These are phyloP conservation scores for Castanea sativa DNA, from an alignment of 306 rosid genomes.

Conservation along the genomic window DNA sequence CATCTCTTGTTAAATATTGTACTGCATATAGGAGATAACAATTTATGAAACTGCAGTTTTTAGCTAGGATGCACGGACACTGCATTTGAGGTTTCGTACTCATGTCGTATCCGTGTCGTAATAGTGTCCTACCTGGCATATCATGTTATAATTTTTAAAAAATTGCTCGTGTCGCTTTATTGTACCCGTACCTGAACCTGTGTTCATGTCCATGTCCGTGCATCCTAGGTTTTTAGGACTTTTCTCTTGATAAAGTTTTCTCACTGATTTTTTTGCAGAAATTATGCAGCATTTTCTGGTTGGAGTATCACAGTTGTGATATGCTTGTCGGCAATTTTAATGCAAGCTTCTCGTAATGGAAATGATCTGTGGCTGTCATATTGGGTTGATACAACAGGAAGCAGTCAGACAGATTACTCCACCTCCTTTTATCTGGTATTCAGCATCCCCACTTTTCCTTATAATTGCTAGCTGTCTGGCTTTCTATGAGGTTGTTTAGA, in stretches of 20 bases:
- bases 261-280: conserved; percentile 47
- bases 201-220: no score
- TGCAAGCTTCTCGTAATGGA: conserved; percentile 98
- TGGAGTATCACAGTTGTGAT: conserved; percentile 62
- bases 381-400: conserved; percentile 85
- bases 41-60: not conserved
- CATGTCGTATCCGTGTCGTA: no score
- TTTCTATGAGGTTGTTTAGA: not conserved
- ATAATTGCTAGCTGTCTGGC: not conserved
- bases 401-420: conserved; percentile 52
- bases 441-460: conserved; percentile 6
- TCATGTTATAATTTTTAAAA: no score
- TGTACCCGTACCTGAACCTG: no score
- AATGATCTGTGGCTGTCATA: conserved; percentile 94
- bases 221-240: not conserved
- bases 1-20: not conserved
- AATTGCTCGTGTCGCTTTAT: no score
- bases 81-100: no score
- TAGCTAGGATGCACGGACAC: no score
- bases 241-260: conserved; percentile 10
- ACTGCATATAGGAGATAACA: conserved; percentile 3
- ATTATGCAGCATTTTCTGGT: conserved; percentile 76
- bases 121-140: no score
- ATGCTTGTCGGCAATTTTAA: conserved; percentile 75
- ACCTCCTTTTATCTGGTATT: conserved; percentile 81